Conservation (phyloP, 2,329 filamentous ascomycete genomes). For the Aspergillus chevalieri region DNA sequence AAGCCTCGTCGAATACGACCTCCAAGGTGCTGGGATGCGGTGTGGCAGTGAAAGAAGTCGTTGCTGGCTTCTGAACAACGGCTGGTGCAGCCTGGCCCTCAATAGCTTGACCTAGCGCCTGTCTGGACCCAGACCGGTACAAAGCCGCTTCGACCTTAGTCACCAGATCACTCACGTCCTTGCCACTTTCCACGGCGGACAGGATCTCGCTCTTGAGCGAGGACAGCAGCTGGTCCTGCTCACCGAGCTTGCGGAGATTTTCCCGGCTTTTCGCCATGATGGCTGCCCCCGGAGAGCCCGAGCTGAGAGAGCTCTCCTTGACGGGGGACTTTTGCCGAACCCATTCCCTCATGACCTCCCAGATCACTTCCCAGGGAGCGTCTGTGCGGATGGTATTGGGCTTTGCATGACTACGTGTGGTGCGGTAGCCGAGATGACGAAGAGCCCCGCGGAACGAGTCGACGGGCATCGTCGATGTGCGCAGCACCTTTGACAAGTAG, state of each 20-base stretch:
- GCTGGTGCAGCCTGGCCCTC: background rate
- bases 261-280: conserved; percentile 52
- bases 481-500: conserved; percentile 67
- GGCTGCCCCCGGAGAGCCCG: conserved; percentile 63
- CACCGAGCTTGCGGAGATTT: conserved; percentile 23
- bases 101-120: conserved; percentile 9
- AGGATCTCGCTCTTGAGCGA: conserved; percentile 33
- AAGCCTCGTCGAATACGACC: conserved; percentile 71
- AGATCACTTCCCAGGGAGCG: conserved; percentile 81
- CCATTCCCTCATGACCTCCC: conserved; percentile 94
- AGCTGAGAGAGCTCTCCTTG: conserved; percentile 64
- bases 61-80: background rate
- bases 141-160: conserved; percentile 41
- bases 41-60: conserved; percentile 3
- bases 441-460: conserved; percentile 76
- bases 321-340: conserved; percentile 72
- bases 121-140: conserved; percentile 28
- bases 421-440: conserved; percentile 70
- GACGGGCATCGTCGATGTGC: conserved; percentile 72
- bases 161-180: conserved; percentile 33
- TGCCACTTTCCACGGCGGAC: conserved; percentile 26
- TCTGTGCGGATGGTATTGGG: conserved; percentile 89
- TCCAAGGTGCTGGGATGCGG: conserved; percentile 43
- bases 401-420: conserved; percentile 81
- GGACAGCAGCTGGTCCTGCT: conserved; percentile 25